Evolutionary conservation across 202 grass and related monocot species (phyloP), one percentile per base, ranked within the genome.

Genomic region (Schoenoplectus tabernaemontani): DNA sequence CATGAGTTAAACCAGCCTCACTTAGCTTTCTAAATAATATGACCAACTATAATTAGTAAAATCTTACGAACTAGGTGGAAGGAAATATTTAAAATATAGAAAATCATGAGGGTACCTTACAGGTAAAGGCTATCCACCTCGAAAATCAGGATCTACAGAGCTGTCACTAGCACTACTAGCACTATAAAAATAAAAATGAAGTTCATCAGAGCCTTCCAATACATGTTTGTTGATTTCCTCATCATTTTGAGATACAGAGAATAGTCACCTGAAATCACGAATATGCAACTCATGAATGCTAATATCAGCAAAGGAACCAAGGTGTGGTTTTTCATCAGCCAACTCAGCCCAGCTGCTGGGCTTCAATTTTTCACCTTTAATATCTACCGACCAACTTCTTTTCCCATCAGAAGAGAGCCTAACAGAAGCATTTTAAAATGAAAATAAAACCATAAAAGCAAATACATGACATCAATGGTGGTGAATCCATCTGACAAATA

Each of bases 231-330:
- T 65, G 44, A n/a, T n/a, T n/a, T n/a, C n/a, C n/a, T n/a, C 72
- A 57, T 54, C 5, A 50, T 48, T 70, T 56, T 38, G 67, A 19
- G 39, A 20, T 28, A 36, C 10, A 59, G 83, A 28, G 78, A 66
- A 60, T 1, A 33, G 34, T 79, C 9, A 93, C 93, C 93, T 97
- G 43, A 97, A 97, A 91, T 97, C 94, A 41, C 94, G 91, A 84
- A 97, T 92, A 80, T 97, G 91, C 86, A 97, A 67, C 82, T 97
- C 91, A 79, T 97, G 90, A 80, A 97, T 88, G 73, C 84, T 97
- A 88, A 93, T 92, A 66, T 93, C 91, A 86, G 94, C 91, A 81
- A 93, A 91, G 33, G 91, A 97, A 84, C 84, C 81, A 85, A 92
- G 84, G 41, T 78, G 74, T 64, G 94, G 91, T 79, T 93, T 97